Conservation (phyloP, 129 eudicot species). For the Cynara cardunculus region DNA sequence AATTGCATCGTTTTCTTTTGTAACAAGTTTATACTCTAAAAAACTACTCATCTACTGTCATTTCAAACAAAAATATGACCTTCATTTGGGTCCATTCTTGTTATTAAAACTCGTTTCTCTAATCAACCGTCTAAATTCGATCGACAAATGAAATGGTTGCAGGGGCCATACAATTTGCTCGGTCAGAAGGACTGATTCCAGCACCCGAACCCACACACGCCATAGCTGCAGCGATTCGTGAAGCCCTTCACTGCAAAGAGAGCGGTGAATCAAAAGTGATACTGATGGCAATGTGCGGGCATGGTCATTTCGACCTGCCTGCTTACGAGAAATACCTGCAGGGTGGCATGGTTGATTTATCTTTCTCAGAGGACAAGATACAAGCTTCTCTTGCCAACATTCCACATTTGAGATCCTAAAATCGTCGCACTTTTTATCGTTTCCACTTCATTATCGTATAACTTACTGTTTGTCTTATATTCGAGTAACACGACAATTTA, state of each 20-base stretch:
- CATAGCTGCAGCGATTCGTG: constrained; percentile 91
- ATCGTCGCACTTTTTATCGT: constrained; percentile 3
- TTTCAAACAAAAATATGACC: neutral
- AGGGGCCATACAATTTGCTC: constrained; percentile 91
- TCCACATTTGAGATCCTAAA: constrained; percentile 34
- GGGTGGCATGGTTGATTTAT: constrained; percentile 71
- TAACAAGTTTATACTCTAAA: neutral
- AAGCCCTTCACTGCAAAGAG: constrained; percentile 90
- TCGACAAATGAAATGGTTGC: neutral
- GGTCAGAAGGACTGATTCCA: constrained; percentile 88
- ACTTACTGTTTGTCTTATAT: neutral
- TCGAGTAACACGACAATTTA: neutral
- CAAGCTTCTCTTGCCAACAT: constrained; percentile 65
- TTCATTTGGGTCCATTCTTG: constrained; percentile 1
- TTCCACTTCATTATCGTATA: neutral
- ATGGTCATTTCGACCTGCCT: constrained; percentile 83
- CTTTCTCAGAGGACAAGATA: constrained; percentile 65
- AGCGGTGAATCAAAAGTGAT: constrained; percentile 89
- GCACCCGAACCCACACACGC: constrained; percentile 99
- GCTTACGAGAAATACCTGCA: constrained; percentile 80
- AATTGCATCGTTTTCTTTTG: neutral
- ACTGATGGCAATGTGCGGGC: constrained; percentile 95
- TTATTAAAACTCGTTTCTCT: neutral
- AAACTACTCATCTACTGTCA: neutral
- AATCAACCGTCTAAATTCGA: neutral